Conservation (phyloP, 2,329 filamentous ascomycete genomes). For the Cytospora paraplurivora region DNA sequence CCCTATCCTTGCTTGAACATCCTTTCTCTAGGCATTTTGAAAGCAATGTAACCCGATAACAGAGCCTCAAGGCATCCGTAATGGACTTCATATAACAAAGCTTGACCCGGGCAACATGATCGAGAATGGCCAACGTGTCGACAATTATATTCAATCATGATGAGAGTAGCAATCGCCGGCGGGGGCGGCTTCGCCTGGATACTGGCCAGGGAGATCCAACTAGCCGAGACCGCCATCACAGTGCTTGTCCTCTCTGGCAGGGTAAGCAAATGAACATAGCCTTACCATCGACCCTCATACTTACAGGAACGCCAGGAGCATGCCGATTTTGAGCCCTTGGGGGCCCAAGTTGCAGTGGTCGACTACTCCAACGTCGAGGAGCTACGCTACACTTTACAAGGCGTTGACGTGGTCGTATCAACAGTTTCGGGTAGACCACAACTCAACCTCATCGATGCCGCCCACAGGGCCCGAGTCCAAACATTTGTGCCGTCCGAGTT, state of each 20-base stretch:
- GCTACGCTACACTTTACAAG: conserved; percentile 67
- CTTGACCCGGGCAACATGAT: conserved; percentile 19
- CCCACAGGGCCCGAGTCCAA: conserved; percentile 63
- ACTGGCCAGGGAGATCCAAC: conserved; percentile 48
- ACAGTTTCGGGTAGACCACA: conserved; percentile 69
- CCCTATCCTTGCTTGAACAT: conserved; percentile 7
- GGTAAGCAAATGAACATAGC: conserved; percentile 44
- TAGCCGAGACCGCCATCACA: conserved; percentile 66
- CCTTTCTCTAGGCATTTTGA: conserved; percentile 9
- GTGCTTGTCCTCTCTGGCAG: conserved; percentile 70
- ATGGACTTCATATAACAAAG: conserved; percentile 15
- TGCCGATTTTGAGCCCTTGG: conserved; percentile 54
- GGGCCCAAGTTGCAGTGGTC: conserved; percentile 69
- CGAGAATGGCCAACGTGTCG: conserved; percentile 6
- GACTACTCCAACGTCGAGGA: conserved; percentile 62
- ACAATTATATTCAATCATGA: conserved; percentile 38
- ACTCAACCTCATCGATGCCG: conserved; percentile 72
- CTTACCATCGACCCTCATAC: conserved; percentile 22
- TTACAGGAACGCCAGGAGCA: conserved; percentile 46
- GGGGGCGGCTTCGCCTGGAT: conserved; percentile 49
- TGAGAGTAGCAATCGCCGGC: conserved; percentile 53
- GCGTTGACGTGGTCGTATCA: conserved; percentile 74
- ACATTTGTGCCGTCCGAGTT: conserved; percentile 77
- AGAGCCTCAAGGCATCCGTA: conserved; percentile 4
- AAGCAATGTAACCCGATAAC: conserved; percentile 13